A percentile compares a stretch with the other conserved stretches of the same genome.
phyloP scores from a whole-genome alignment of 192 early-diverging fungal species.

The Coemansia sp. region DNA sequence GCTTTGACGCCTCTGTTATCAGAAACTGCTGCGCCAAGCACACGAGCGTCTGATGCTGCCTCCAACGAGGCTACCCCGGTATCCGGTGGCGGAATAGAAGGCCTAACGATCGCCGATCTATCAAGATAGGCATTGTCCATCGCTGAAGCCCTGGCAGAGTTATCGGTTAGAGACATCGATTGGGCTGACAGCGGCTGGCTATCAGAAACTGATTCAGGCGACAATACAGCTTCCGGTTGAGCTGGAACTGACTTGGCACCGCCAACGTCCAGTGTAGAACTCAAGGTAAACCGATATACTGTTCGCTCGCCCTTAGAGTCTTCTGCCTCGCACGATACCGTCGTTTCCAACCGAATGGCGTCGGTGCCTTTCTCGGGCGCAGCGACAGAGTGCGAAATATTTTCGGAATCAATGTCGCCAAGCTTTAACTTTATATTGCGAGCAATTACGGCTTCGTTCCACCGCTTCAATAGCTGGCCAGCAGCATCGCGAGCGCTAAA shows the following conservation, averaged over 20 bases:
- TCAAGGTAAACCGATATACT: constrained; percentile 53
- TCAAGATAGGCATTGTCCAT: neutral
- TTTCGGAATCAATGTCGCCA: constrained; percentile 16
- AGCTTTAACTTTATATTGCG: constrained; percentile 30
- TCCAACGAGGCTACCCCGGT: neutral
- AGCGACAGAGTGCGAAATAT: constrained; percentile 27
- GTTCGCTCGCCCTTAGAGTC: constrained; percentile 51
- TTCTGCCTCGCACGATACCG: constrained; percentile 51
- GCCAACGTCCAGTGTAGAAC: constrained; percentile 51
- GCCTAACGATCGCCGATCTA: neutral
- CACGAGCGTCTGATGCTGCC: neutral
- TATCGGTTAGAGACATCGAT: neutral
- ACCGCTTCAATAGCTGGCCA: constrained; percentile 44
- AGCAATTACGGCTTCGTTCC: constrained; percentile 49
- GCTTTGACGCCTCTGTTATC: neutral
- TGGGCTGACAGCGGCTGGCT: neutral
- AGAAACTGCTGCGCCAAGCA: neutral
- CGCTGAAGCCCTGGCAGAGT: neutral
- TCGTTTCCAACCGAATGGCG: constrained; percentile 51
- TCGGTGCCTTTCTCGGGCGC: constrained; percentile 43
- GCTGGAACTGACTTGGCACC: constrained; percentile 15
- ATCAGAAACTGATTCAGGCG: constrained; percentile 2
- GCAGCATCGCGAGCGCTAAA: constrained; percentile 48
- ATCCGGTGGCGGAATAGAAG: neutral
- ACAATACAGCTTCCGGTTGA: neutral